phyloP scores from a whole-genome alignment of 768 basidiomycete genomes.

The Chlorophyllum brunneum region DNA sequence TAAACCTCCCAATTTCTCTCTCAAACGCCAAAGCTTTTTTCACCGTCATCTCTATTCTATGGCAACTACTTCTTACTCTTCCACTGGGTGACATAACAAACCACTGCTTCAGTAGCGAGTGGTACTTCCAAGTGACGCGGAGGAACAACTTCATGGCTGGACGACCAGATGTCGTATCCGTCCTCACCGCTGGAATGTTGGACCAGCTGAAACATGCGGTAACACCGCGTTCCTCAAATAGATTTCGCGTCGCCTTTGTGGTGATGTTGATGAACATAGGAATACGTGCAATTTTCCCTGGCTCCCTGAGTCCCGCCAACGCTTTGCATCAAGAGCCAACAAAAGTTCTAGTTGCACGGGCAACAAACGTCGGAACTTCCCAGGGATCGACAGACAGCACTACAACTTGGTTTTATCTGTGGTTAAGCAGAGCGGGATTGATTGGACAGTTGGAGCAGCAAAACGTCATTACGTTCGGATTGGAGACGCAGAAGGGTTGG shows the following conservation, averaged over 20 bases:
- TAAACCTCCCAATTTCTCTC: neutral
- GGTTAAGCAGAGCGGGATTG: neutral
- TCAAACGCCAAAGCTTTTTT: neutral
- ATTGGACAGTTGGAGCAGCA: neutral
- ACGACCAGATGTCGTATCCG: neutral
- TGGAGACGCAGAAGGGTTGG: neutral
- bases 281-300: neutral
- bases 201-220: neutral
- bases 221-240: neutral
- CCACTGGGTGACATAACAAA: neutral
- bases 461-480: neutral
- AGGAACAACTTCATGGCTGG: neutral
- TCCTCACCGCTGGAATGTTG: conserved; percentile 1
- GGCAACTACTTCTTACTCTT: neutral
- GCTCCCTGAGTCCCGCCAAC: neutral
- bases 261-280: neutral
- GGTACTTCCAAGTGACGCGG: neutral
- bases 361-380: neutral
- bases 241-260: neutral
- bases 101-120: neutral
- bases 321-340: neutral
- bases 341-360: neutral
- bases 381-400: too few species aligned
- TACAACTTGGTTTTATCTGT: neutral
- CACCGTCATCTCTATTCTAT: neutral